Percentiles rank a stretch among this genome's conserved stretches.
phyloP scores from a whole-genome alignment of 805 yeast species.

The Myxozyma lipomycoides region DNA sequence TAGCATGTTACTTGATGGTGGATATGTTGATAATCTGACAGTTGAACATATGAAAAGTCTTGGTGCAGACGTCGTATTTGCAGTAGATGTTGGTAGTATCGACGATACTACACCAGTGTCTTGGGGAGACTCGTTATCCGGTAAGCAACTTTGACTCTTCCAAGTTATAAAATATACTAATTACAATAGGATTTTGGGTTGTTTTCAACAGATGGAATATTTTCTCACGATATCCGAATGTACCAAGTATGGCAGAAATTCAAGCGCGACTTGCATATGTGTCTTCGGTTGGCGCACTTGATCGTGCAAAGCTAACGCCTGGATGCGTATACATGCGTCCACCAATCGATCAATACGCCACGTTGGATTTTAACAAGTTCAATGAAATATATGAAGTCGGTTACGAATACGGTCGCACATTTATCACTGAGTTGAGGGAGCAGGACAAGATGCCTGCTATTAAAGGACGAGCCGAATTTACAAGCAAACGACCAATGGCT shows the following conservation, averaged over 20 bases:
- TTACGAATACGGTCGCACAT: slow-evolving; percentile 60
- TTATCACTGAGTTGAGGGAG: slow-evolving; percentile 50
- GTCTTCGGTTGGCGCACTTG: slow-evolving; percentile 89
- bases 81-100: slow-evolving; percentile 93
- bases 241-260: slow-evolving; percentile 92
- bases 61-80: slow-evolving; percentile 83
- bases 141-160: slow-evolving; percentile 1
- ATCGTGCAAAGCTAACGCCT: slow-evolving; percentile 74
- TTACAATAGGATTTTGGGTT: slow-evolving; percentile 73
- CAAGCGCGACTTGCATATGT: slow-evolving; percentile 92
- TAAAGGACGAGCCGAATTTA: slow-evolving; percentile 44
- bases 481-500: background rate
- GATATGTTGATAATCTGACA: slow-evolving; percentile 89
- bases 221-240: slow-evolving; percentile 78
- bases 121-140: slow-evolving; percentile 85
- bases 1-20: slow-evolving; percentile 91
- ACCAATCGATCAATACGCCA: slow-evolving; percentile 87
- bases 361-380: slow-evolving; percentile 86
- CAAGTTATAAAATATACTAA: background rate
- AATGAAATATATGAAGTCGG: slow-evolving; percentile 87
- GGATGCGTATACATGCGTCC: slow-evolving; percentile 89
- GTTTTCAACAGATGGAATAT: slow-evolving; percentile 83
- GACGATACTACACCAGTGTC: slow-evolving; percentile 87
- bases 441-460: slow-evolving; percentile 57
- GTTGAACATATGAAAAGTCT: slow-evolving; percentile 80